Percentiles rank a stretch among this genome's conserved stretches.
Conservation (phyloP, 345 rosid species). For the rapeseed (Brassica napus) region Da-Ae NC_063435.1:21696001-21696500, state of each 20-base stretch:
- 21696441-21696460: slow-evolving; percentile 65
- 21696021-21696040: slow-evolving; percentile 21
- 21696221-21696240: slow-evolving; percentile 11
- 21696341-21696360: neutral
- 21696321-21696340: neutral
- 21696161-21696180: slow-evolving; percentile 17
- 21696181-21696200: slow-evolving; percentile 15
- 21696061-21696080: neutral
- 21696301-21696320: neutral
- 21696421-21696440: slow-evolving; percentile 50
- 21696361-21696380: slow-evolving; percentile 8
- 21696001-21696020: slow-evolving; percentile 12
- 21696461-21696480: slow-evolving; percentile 54
- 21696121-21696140: neutral
- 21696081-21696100: neutral
- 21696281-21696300: slow-evolving; percentile 1
- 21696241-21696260: slow-evolving; percentile 9
- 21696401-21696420: slow-evolving; percentile 89
- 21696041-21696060: slow-evolving; percentile 16
- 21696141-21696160: neutral
- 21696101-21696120: neutral
- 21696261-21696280: neutral
- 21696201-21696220: slow-evolving; percentile 24
- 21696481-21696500: slow-evolving; percentile 39
- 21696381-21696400: slow-evolving; percentile 65